These are phyloP conservation scores for Botrytis deweyae DNA, from an alignment of 2,329 filamentous ascomycete species.

Conservation along the genomic window DNA sequence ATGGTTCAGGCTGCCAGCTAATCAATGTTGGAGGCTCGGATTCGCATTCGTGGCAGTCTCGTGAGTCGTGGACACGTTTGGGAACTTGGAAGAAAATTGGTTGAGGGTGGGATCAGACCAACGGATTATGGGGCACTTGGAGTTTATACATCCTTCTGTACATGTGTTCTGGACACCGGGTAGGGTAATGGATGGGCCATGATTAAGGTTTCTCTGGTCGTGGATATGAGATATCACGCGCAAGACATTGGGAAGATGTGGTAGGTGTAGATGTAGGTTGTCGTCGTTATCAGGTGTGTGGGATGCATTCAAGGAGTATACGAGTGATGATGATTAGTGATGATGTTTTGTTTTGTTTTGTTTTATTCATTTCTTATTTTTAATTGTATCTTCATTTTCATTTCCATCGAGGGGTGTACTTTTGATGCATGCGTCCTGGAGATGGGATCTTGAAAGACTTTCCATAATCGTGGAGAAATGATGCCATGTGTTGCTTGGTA, in stretches of 20 bases:
- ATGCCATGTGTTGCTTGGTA: background rate
- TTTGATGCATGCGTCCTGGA: background rate
- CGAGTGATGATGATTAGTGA: background rate
- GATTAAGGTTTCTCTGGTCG: background rate
- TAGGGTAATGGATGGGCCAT: background rate
- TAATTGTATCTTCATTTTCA: background rate
- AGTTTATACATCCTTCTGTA: background rate
- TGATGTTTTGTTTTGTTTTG: no score
- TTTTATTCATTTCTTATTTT: background rate
- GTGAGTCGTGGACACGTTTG: slow-evolving; percentile 15
- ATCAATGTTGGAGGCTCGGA: background rate
- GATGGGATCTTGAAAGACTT: background rate
- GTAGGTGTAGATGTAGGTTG: background rate
- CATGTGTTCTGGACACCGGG: background rate
- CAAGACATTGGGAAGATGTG: background rate
- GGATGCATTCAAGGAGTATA: background rate
- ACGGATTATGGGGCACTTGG: background rate
- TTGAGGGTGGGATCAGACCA: background rate
- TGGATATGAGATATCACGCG: background rate
- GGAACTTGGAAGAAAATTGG: background rate
- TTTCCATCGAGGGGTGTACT: background rate
- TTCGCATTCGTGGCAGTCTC: slow-evolving; percentile 14
- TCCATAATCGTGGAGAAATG: background rate
- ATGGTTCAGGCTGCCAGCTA: background rate
- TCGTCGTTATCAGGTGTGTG: background rate